Percentiles rank a stretch among this genome's conserved stretches.
phyloP scores from a whole-genome alignment of 257 asterid genomes.

The Salvia rosmarinus region DNA sequence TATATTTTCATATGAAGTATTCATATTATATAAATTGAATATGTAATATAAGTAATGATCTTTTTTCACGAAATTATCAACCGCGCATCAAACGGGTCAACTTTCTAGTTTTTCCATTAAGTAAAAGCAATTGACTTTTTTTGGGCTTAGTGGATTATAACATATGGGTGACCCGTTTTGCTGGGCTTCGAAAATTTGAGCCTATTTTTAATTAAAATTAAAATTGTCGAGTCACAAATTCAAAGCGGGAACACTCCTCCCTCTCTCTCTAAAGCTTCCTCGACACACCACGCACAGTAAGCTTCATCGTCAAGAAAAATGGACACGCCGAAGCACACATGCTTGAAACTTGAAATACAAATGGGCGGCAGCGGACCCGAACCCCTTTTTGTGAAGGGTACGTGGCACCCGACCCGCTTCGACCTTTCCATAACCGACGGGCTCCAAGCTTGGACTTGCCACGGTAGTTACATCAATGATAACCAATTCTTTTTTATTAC shows the following conservation, averaged over 20 bases:
- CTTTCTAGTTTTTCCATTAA: too few species aligned
- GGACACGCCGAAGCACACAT: conserved; percentile 64
- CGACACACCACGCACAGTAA: conserved; percentile 26
- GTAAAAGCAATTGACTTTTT: too few species aligned
- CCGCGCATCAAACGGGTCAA: too few species aligned
- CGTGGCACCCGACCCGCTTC: conserved; percentile 75
- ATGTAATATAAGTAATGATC: too few species aligned
- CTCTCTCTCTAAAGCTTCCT: conserved; percentile 33
- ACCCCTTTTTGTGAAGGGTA: conserved; percentile 79
- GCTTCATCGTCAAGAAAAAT: conserved; percentile 20
- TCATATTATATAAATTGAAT: too few species aligned
- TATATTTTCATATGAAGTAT: too few species aligned
- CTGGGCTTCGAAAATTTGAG: neutral
- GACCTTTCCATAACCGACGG: conserved; percentile 76
- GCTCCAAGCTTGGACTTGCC: conserved; percentile 72
- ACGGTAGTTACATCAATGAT: conserved; percentile 45
- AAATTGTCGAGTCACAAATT: neutral
- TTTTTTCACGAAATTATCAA: too few species aligned
- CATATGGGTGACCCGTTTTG: neutral
- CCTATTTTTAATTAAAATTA: neutral
- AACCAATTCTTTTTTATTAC: neutral
- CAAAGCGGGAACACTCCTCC: conserved; percentile 33
- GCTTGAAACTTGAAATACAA: conserved; percentile 66
- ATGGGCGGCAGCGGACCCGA: conserved; percentile 42
- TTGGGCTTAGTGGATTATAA: too few species aligned